A percentile compares a stretch with the other conserved stretches of the same genome.
These are phyloP conservation scores for Lachancea fermentati DNA, from an alignment of 805 yeast species.

Conservation along the genomic window DNA sequence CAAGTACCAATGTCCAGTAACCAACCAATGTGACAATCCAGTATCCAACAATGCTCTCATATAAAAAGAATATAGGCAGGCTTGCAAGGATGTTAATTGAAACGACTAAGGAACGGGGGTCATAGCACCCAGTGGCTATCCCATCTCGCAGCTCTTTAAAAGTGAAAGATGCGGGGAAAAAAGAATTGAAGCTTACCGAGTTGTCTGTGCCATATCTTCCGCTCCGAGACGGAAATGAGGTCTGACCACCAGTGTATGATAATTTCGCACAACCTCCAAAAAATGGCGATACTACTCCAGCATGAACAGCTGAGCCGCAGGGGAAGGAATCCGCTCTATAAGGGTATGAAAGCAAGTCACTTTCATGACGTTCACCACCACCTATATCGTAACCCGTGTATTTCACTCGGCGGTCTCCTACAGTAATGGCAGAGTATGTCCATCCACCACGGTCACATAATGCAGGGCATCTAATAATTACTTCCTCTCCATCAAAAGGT, in stretches of 20 bases:
- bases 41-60: constrained; percentile 43
- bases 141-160: constrained; percentile 43
- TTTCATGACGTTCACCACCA: constrained; percentile 46
- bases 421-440: constrained; percentile 68
- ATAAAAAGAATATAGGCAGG: constrained; percentile 50
- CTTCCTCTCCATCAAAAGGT: constrained; percentile 39
- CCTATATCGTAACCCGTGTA: constrained; percentile 74
- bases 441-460: constrained; percentile 74
- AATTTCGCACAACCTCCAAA: constrained; percentile 76
- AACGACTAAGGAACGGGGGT: constrained; percentile 57
- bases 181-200: constrained; percentile 54
- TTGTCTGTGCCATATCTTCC: constrained; percentile 50
- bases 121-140: constrained; percentile 51
- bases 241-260: constrained; percentile 49
- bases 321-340: constrained; percentile 86
- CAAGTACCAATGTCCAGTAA: constrained; percentile 75
- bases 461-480: constrained; percentile 78
- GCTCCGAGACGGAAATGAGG: constrained; percentile 39
- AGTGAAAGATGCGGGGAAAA: constrained; percentile 68
- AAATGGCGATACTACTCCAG: constrained; percentile 67
- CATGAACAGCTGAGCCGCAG: constrained; percentile 86
- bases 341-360: constrained; percentile 44
- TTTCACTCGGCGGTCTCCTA: constrained; percentile 62
- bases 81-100: constrained; percentile 58
- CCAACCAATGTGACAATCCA: constrained; percentile 62